These are phyloP conservation scores for Solanum virginianum DNA, from an alignment of 257 asterid species.

Conservation along the genomic window DNA sequence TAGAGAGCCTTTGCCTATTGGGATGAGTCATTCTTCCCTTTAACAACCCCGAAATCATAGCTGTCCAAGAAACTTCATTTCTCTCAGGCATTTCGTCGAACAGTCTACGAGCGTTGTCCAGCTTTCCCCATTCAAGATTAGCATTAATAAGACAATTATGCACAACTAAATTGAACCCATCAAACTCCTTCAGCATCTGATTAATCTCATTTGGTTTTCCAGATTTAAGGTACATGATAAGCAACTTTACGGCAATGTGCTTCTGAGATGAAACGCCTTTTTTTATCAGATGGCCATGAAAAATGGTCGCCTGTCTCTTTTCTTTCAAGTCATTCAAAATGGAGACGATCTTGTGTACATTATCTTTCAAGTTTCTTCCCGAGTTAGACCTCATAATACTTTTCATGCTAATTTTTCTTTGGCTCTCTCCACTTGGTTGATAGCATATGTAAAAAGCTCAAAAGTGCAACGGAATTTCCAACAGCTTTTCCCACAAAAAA, in stretches of 20 bases:
- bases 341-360: conserved; percentile 19
- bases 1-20: not conserved
- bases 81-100: conserved; percentile 84
- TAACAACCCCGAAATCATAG: conserved; percentile 48
- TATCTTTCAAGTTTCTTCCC: conserved; percentile 20
- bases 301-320: conserved; percentile 32
- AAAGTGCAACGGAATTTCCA: not conserved
- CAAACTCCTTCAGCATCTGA: conserved; percentile 57
- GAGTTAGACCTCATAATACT: conserved; percentile 13
- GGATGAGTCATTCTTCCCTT: not conserved
- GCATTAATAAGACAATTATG: conserved; percentile 58
- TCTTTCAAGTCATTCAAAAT: conserved; percentile 28
- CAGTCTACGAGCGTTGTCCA: conserved; percentile 30
- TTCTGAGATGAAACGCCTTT: conserved; percentile 51
- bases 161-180: conserved; percentile 58
- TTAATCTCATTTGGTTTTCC: conserved; percentile 33
- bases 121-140: conserved; percentile 43
- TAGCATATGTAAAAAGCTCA: not conserved
- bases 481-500: too few species aligned
- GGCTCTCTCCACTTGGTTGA: too few species aligned
- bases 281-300: conserved; percentile 65
- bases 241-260: conserved; percentile 44
- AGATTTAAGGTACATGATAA: conserved; percentile 47
- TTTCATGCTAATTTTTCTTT: not conserved
- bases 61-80: conserved; percentile 76